Percentiles rank a stretch among this genome's conserved stretches.
These are phyloP conservation scores for Aureobasidium zeae DNA, from an alignment of 2,329 filamentous ascomycete genomes.

Conservation along the genomic window DNA sequence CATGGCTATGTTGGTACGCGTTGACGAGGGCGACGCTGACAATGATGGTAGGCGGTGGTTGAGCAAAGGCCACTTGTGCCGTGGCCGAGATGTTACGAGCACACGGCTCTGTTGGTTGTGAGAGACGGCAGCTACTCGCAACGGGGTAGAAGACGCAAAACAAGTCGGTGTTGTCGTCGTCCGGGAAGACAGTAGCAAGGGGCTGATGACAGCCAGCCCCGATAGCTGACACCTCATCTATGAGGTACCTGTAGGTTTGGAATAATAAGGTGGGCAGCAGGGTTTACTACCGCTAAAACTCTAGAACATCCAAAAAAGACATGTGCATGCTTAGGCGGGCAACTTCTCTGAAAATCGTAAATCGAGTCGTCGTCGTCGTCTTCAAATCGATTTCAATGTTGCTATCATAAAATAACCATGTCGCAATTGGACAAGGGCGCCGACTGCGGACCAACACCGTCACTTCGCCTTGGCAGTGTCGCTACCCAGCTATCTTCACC, in stretches of 20 bases:
- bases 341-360: too few species aligned
- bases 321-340: too few species aligned
- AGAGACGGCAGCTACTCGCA: not conserved
- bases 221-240: conserved; percentile 9
- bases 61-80: conserved; percentile 28
- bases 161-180: too few species aligned
- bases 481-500: too few species aligned
- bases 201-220: conserved; percentile 8
- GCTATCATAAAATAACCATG: too few species aligned
- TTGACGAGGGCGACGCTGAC: not conserved
- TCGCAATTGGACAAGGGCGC: too few species aligned
- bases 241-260: too few species aligned
- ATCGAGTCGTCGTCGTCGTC: too few species aligned
- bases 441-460: conserved; percentile 1
- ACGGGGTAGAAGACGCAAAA: not conserved
- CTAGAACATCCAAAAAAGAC: too few species aligned
- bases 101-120: conserved; percentile 2
- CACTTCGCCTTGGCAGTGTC: not conserved
- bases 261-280: too few species aligned
- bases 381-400: too few species aligned
- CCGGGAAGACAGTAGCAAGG: conserved; percentile 9
- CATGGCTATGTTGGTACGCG: conserved; percentile 10
- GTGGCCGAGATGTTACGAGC: conserved; percentile 3
- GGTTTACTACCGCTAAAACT: too few species aligned
- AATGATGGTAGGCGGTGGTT: conserved; percentile 20